Percentiles rank a stretch among this genome's conserved stretches.
phyloP scores from a whole-genome alignment of 345 rosid species.

The Ceriops zippeliana region DNA sequence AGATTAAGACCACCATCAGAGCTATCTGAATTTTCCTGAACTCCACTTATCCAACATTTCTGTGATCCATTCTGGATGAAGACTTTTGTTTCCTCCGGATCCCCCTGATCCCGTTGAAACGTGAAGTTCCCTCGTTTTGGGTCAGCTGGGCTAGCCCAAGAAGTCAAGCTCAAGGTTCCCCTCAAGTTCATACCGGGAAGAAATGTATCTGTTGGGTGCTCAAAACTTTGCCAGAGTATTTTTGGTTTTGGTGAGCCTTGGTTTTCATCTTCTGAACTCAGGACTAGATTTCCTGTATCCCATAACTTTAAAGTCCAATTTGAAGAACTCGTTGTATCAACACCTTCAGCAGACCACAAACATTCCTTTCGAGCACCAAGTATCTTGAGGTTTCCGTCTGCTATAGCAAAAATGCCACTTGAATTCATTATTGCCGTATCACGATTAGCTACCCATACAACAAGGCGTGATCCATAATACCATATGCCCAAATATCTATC shows the following conservation, averaged over 20 bases:
- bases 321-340: slow-evolving; percentile 4
- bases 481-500: slow-evolving; percentile 19
- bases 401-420: slow-evolving; percentile 7
- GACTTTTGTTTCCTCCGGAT: slow-evolving; percentile 28
- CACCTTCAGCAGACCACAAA: slow-evolving; percentile 8
- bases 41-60: slow-evolving; percentile 46
- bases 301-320: slow-evolving; percentile 22
- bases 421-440: slow-evolving; percentile 2
- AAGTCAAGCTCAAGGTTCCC: slow-evolving; percentile 31
- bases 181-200: slow-evolving; percentile 29
- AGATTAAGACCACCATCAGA: slow-evolving; percentile 34
- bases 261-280: slow-evolving; percentile 4
- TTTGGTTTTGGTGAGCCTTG: not conserved
- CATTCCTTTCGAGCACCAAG: not conserved
- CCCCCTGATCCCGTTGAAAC: slow-evolving; percentile 40
- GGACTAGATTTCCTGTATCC: slow-evolving; percentile 44
- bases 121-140: slow-evolving; percentile 61
- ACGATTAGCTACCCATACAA: slow-evolving; percentile 28
- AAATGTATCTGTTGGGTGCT: slow-evolving; percentile 20
- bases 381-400: not conserved
- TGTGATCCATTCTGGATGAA: slow-evolving; percentile 30
- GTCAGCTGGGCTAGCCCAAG: slow-evolving; percentile 50
- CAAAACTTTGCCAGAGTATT: slow-evolving; percentile 13
- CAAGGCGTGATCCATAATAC: slow-evolving; percentile 9
- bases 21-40: slow-evolving; percentile 25